Evolutionary conservation across 176 grass and related monocot species (phyloP), one percentile per base, ranked within the genome.

Genomic region (Eragrostis curvula): DNA sequence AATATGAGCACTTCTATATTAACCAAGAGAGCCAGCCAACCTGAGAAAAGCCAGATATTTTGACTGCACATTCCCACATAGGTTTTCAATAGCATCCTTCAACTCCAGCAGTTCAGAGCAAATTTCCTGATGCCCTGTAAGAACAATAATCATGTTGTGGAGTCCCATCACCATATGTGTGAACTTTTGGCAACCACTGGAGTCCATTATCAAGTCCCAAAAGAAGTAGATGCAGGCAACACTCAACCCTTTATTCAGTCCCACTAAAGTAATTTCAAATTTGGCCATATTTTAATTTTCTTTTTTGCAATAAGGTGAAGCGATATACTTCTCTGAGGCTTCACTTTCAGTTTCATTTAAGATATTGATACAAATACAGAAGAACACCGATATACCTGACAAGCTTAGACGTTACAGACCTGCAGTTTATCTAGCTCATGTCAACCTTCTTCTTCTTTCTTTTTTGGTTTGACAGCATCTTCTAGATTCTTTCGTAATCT

Each of bases 61-160:
- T n/a, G n/a, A n/a, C n/a, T n/a, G n/a, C n/a, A n/a, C n/a, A n/a
- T 98, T 93, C 55, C 85, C 92, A 40, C 86, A 93, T 51, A 98
- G 58, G 39, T 95, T 95, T 77, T 98, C 96, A 21, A 98, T 90
- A 21, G 96, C 96, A 85, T 98, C 96, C 79, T 98, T 98, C 58
- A 98, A 53, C 77, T 98, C 96, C 84, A 98, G 73, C 43, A 95
- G 93, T 47, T 98, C 96, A 15, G 90, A 95, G 87, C 93, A 98
- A 47, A 93, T 78, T 93, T 93, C 79, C 92, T 88, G 74, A 98
- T 95, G 24, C 93, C 92, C 96, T 98, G 88, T 47, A 40, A 75
- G 36, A 30, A 87, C 43, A 62, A 46, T 23, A 48, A 59, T 29
- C 27, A 61, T 48, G 21, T 49, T 32, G 28, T 17, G 61, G 53